phyloP scores from a whole-genome alignment of 2,329 filamentous ascomycete species.

The Zymoseptoria pseudotritici region DNA sequence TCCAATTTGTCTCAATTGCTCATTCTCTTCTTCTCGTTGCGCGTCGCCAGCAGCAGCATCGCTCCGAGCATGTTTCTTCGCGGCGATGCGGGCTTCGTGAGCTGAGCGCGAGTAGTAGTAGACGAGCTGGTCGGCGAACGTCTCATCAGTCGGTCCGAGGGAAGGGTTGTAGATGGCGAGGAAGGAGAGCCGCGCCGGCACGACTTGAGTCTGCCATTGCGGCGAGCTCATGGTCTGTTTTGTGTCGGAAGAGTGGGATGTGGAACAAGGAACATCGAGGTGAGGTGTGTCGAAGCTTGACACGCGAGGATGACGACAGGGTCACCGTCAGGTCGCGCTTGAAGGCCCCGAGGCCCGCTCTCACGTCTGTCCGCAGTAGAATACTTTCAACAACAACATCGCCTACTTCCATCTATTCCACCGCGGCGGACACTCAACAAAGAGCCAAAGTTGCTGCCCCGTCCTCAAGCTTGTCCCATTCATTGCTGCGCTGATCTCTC shows the following conservation, averaged over 20 bases:
- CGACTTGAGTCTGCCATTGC: constrained; percentile 19
- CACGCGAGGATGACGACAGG: neutral
- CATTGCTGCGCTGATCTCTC: no score
- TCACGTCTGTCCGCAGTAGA: no score
- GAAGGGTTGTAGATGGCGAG: constrained; percentile 92
- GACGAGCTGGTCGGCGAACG: constrained; percentile 73
- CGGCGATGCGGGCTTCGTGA: constrained; percentile 21
- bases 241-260: neutral
- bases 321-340: neutral
- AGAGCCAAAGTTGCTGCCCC: no score
- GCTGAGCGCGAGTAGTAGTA: constrained; percentile 67
- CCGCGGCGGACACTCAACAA: no score
- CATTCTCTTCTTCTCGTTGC: constrained; percentile 62
- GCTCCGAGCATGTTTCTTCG: constrained; percentile 22
- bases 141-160: constrained; percentile 64
- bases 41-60: constrained; percentile 30
- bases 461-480: no score
- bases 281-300: neutral
- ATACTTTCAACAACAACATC: no score
- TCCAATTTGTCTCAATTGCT: constrained; percentile 84
- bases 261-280: neutral
- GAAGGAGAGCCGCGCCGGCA: constrained; percentile 78
- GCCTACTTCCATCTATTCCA: no score
- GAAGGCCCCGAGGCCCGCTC: no score
- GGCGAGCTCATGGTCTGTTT: constrained; percentile 17